Evolutionary conservation across 2,329 filamentous ascomycete species (phyloP).

Genomic region (Penicillium janthinellum): DNA sequence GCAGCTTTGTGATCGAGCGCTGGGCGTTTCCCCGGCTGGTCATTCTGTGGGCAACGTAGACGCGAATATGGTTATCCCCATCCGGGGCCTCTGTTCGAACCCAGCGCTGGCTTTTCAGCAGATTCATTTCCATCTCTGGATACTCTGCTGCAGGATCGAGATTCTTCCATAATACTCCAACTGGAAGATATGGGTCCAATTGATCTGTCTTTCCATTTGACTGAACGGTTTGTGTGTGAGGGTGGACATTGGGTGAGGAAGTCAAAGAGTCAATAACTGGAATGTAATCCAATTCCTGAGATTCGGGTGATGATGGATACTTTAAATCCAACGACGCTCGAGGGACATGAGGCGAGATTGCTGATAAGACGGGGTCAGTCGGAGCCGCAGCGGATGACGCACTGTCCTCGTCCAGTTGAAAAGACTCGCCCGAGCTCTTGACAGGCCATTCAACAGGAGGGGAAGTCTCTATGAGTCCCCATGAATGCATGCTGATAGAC

Average conservation of each 20-base stretch:
- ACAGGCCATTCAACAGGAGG: conserved; percentile 1
- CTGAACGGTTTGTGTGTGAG: background rate
- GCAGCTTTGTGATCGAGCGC: conserved; percentile 37
- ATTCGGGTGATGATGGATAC: background rate
- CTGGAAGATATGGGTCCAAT: conserved; percentile 1
- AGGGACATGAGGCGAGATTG: background rate
- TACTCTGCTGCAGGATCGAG: conserved; percentile 8
- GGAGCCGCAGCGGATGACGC: background rate
- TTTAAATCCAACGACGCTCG: background rate
- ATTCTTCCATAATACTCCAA: conserved; percentile 8
- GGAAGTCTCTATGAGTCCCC: background rate
- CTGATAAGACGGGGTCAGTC: background rate
- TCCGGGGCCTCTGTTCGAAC: conserved; percentile 31
- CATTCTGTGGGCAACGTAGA: conserved; percentile 48
- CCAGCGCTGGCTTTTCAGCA: conserved; percentile 39
- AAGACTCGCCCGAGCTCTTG: background rate
- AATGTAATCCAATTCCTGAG: background rate
- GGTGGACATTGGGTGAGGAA: background rate
- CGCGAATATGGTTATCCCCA: conserved; percentile 28
- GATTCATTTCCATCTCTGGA: conserved; percentile 26
- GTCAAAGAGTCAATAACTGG: background rate
- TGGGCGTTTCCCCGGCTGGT: conserved; percentile 36
- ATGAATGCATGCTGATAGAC: conserved; percentile 1
- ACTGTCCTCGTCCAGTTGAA: background rate
- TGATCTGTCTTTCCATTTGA: background rate